Evolutionary conservation across 345 rosid genomes (phyloP).

Genomic region (Brassica incana): DNA sequence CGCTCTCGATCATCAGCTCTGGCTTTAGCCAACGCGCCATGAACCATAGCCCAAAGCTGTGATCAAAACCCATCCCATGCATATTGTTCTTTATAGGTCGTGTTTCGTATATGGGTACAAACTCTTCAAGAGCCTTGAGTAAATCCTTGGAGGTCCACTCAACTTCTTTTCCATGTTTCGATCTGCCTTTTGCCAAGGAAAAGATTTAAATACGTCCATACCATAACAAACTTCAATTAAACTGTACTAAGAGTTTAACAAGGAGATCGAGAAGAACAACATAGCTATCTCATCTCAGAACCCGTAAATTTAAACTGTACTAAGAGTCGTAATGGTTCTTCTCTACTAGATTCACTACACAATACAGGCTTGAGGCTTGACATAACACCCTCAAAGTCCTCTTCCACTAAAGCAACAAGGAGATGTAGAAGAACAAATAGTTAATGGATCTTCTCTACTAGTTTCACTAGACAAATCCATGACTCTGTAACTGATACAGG

Average conservation of each 20-base stretch:
- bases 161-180: conserved; percentile 95
- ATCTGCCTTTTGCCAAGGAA: conserved; percentile 98
- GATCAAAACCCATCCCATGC: conserved; percentile 99
- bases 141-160: conserved; percentile 97
- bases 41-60: conserved; percentile 99
- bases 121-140: conserved; percentile 84
- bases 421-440: too few species aligned
- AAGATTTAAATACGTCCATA: conserved; percentile 50
- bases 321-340: not conserved
- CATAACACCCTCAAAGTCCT: not conserved
- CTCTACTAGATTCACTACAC: not conserved
- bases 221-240: conserved; percentile 31
- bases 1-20: conserved; percentile 94
- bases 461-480: too few species aligned
- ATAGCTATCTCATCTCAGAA: not conserved
- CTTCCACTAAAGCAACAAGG: not conserved
- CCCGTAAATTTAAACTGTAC: not conserved
- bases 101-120: conserved; percentile 86
- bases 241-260: not conserved
- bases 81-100: conserved; percentile 92
- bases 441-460: too few species aligned
- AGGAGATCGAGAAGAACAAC: not conserved
- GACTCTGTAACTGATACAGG: too few species aligned
- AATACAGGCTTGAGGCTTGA: not conserved
- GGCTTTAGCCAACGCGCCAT: conserved; percentile 86